A percentile compares a stretch with the other conserved stretches of the same genome.
Conservation (phyloP, 495 filamentous ascomycete species). For the Pyrenula aspistea region DNA sequence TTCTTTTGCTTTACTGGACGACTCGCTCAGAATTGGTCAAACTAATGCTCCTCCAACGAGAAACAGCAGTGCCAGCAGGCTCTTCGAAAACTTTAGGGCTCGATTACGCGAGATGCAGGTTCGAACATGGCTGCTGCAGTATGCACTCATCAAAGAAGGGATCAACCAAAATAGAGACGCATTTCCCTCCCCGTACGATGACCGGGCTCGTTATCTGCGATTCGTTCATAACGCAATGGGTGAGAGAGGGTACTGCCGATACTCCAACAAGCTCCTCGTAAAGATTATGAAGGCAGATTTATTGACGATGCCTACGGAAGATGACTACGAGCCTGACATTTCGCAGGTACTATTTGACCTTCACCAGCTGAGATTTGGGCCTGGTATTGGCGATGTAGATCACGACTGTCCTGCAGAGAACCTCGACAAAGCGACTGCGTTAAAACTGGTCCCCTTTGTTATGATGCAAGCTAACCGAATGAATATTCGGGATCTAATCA, state of each 20-base stretch:
- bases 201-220: slow-evolving; percentile 61
- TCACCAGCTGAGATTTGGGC: slow-evolving; percentile 68
- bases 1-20: slow-evolving; percentile 66
- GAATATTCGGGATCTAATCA: slow-evolving; percentile 82
- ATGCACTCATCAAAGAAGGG: slow-evolving; percentile 61
- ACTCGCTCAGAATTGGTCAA: slow-evolving; percentile 65
- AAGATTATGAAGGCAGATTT: slow-evolving; percentile 78
- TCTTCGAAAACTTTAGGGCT: slow-evolving; percentile 43
- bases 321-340: slow-evolving; percentile 66
- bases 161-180: slow-evolving; percentile 50
- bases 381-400: slow-evolving; percentile 54
- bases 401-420: slow-evolving; percentile 65
- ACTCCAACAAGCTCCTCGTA: slow-evolving; percentile 77
- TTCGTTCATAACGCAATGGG: slow-evolving; percentile 78
- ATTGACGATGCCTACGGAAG: slow-evolving; percentile 44
- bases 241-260: slow-evolving; percentile 71
- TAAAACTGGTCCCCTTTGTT: slow-evolving; percentile 71
- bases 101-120: slow-evolving; percentile 85
- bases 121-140: slow-evolving; percentile 71
- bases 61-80: slow-evolving; percentile 27
- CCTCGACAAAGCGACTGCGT: slow-evolving; percentile 62
- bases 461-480: slow-evolving; percentile 68
- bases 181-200: slow-evolving; percentile 52
- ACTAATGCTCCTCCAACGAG: slow-evolving; percentile 28
- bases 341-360: slow-evolving; percentile 83